Base-by-base conservation (phyloP, 768 basidiomycete species). In the Calvatia gigantea region DNA sequence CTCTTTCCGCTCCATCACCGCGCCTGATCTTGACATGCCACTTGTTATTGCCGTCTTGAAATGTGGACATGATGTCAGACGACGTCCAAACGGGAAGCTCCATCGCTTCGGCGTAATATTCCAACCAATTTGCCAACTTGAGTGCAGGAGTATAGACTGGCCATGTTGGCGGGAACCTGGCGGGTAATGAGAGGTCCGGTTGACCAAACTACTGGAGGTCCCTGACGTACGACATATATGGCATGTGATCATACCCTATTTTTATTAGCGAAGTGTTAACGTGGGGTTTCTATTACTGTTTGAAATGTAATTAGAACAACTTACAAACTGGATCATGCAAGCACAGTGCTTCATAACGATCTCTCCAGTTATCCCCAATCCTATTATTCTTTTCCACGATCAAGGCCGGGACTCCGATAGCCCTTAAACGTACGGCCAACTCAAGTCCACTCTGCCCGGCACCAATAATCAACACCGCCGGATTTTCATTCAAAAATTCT, bases 81-180 rank as follows among this genome's bases (percentile, higher is more conserved):
- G 81, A 77, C 0, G 77, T 81, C 87, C 85, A 87, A 14, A 84
- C 77, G 54, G 85, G 79, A 39, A 89, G 65, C 52, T 87, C 86
- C 33, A 87, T 73, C 4, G 74, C 64, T 2, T 79, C 72, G 0
- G 80, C 84, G 56, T 87, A 89, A 7, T 68, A 70, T 62, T 88
- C 86, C 9, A 87, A 69, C 81, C 82, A 86, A 57, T 83, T 76
- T 0, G 78, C 83, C 14, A 87, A 73, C 76, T 84, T 80, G 17
- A 65, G 68, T 17, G 82, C 79, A 1, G 84, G 83, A 1, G 76
- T 73, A 43, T 71, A 84, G 5, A 78, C 74, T 1, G 82, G 83
- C 83, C 83, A 85, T 14, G 76, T 78, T 1, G 75, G 61, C 0
- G 83, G 85, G 68, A 84, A 85, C 11, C 80, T 81, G 51, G n/a